A percentile compares a stretch with the other conserved stretches of the same genome.
Conservation (phyloP, 371 early-diverging fungal species). For the Mortierella sp. region DNA sequence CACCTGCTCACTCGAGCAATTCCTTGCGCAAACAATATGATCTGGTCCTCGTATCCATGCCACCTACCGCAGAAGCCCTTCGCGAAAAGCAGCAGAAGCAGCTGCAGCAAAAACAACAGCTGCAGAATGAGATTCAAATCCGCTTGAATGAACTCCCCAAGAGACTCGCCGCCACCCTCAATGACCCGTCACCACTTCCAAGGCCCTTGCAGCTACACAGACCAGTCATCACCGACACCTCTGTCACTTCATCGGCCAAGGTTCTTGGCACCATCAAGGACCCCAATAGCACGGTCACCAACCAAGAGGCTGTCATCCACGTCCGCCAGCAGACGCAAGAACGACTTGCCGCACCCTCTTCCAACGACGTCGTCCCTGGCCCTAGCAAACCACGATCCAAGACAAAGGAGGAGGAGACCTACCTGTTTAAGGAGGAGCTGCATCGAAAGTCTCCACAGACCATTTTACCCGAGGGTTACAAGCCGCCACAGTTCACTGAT, state of each 20-base stretch:
- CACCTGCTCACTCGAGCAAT: not conserved
- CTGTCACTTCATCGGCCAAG: constrained; percentile 10
- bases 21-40: not conserved
- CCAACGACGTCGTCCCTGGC: not conserved
- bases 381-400: not conserved
- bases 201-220: constrained; percentile 16
- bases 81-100: no score
- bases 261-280: constrained; percentile 6
- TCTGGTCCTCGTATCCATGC: no score
- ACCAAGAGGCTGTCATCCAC: no score
- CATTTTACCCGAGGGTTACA: constrained; percentile 8
- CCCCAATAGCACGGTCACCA: not conserved
- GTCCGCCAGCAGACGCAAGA: not conserved
- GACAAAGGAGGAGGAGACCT: not conserved
- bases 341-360: not conserved
- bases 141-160: not conserved
- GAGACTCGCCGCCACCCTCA: not conserved
- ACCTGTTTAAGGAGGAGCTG: constrained; percentile 22
- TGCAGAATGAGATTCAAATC: no score
- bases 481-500: constrained; percentile 11
- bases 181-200: constrained; percentile 15
- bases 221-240: constrained; percentile 12
- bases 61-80: no score
- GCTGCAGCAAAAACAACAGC: no score
- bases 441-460: constrained; percentile 19